phyloP scores from a whole-genome alignment of 306 rosid genomes.

The Cajanus cajan region DNA sequence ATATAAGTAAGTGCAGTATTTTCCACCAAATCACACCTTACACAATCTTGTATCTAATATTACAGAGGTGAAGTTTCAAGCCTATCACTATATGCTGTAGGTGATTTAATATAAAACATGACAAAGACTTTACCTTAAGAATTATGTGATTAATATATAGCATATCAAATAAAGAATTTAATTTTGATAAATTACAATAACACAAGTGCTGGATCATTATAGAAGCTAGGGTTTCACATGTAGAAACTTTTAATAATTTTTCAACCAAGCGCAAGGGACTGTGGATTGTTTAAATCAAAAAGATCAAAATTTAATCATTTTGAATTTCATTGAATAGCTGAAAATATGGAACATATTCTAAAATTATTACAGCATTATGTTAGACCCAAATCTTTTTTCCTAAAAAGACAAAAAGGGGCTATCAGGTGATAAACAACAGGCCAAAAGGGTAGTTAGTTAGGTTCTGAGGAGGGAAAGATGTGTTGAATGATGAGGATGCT shows the following conservation, averaged over 20 bases:
- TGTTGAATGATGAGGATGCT: not conserved
- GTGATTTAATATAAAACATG: not conserved
- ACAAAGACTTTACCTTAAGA: not conserved
- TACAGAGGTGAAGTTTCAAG: not conserved
- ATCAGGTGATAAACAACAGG: not conserved
- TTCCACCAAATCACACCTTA: constrained; percentile 8
- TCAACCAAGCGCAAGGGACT: not conserved
- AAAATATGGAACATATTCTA: not conserved
- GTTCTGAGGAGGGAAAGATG: not conserved
- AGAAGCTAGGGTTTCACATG: not conserved
- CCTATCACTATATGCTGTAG: not conserved
- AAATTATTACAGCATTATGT: not conserved
- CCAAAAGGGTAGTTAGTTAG: not conserved
- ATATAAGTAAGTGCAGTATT: not conserved
- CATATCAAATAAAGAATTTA: not conserved
- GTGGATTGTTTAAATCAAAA: not conserved
- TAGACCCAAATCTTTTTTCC: not conserved
- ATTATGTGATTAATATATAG: not conserved
- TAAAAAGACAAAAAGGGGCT: not conserved
- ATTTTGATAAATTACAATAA: not conserved
- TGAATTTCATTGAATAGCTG: not conserved
- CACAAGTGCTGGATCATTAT: not conserved
- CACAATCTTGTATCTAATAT: not conserved
- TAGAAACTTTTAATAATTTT: not conserved
- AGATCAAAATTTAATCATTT: not conserved